phyloP scores from a whole-genome alignment of 164 flowering plant genomes.

The Kalanchoe fedtschenkoi region DNA sequence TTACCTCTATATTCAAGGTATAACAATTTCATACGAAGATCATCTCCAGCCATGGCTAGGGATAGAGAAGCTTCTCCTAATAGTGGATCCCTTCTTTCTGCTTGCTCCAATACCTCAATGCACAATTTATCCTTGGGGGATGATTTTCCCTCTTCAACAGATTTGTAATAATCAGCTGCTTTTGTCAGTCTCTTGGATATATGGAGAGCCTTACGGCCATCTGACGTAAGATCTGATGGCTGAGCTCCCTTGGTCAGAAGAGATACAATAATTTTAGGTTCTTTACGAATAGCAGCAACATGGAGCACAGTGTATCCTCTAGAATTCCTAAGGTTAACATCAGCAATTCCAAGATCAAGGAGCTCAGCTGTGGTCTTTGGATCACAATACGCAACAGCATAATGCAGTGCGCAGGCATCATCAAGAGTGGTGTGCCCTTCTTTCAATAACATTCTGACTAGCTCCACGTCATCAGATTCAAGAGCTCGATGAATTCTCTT shows the following conservation, averaged over 20 bases:
- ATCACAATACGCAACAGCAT: slow-evolving; percentile 87
- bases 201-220: slow-evolving; percentile 82
- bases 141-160: slow-evolving; percentile 52
- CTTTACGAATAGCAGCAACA: slow-evolving; percentile 77
- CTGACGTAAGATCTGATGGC: slow-evolving; percentile 56
- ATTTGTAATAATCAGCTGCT: slow-evolving; percentile 36
- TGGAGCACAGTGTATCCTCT: slow-evolving; percentile 81
- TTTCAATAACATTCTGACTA: slow-evolving; percentile 67
- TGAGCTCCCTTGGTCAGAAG: slow-evolving; percentile 80
- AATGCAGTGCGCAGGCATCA: slow-evolving; percentile 81
- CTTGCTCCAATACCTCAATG: slow-evolving; percentile 86
- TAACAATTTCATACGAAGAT: slow-evolving; percentile 53
- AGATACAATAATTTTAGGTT: slow-evolving; percentile 76
- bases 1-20: slow-evolving; percentile 94
- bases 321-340: slow-evolving; percentile 51
- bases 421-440: slow-evolving; percentile 72
- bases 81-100: slow-evolving; percentile 74
- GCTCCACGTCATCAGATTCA: slow-evolving; percentile 89
- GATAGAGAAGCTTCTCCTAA: slow-evolving; percentile 78
- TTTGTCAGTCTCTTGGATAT: slow-evolving; percentile 74
- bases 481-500: slow-evolving; percentile 78
- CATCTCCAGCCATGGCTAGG: slow-evolving; percentile 83
- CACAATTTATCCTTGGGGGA: slow-evolving; percentile 74
- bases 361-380: slow-evolving; percentile 71
- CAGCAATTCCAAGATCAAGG: slow-evolving; percentile 76